A percentile compares a stretch with the other conserved stretches of the same genome.
Evolutionary conservation across 106 monocot species (phyloP).

Genomic region (Narthecium ossifragum): DNA sequence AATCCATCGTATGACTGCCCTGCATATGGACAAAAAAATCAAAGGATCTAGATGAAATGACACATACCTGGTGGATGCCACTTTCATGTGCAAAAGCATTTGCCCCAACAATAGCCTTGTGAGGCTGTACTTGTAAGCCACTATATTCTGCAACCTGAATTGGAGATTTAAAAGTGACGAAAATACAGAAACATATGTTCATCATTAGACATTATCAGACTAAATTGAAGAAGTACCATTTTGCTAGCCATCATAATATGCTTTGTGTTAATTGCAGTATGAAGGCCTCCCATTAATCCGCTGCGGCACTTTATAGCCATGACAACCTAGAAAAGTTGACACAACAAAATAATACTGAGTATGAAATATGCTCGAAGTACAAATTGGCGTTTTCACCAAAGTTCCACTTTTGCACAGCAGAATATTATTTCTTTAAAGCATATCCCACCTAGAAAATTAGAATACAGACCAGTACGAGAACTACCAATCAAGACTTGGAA

Average conservation of each 20-base stretch:
- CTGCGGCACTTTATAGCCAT: constrained; percentile 68
- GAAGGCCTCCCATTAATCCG: constrained; percentile 53
- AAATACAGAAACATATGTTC: constrained; percentile 1
- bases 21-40: no score
- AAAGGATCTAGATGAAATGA: no score
- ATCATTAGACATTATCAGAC: neutral
- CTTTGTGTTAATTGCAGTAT: constrained; percentile 74
- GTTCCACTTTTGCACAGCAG: no score
- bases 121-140: constrained; percentile 80
- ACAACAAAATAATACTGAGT: no score
- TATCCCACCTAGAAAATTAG: no score
- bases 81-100: constrained; percentile 92
- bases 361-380: no score
- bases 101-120: constrained; percentile 88
- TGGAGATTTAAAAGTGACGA: neutral
- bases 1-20: no score
- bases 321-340: constrained; percentile 48
- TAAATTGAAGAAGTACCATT: constrained; percentile 46
- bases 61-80: constrained; percentile 69
- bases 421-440: no score
- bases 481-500: neutral
- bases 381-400: no score
- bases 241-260: constrained; percentile 81
- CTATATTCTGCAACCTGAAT: constrained; percentile 77
- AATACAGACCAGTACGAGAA: no score